These are phyloP conservation scores for Pyricularia sp. DNA, from an alignment of 2,329 filamentous ascomycete species.

Conservation along the genomic window DNA sequence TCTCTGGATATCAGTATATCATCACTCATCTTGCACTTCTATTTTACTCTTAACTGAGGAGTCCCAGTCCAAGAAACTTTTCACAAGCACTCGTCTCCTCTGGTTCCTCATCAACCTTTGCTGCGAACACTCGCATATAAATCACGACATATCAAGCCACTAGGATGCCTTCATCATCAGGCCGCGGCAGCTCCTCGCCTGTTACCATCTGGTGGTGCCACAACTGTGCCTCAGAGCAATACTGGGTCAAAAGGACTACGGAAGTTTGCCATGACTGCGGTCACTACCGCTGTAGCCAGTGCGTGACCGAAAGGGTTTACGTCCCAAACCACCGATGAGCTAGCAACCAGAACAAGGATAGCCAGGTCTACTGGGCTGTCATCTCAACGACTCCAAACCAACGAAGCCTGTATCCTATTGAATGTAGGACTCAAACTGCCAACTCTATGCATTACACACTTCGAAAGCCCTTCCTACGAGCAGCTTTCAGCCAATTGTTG, in stretches of 20 bases:
- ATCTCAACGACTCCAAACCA: background rate
- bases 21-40: background rate
- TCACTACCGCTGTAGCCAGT: background rate
- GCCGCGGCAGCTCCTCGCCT: background rate
- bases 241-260: background rate
- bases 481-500: background rate
- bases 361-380: background rate
- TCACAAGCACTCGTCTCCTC: background rate
- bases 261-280: background rate
- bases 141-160: background rate
- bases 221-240: background rate
- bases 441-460: background rate
- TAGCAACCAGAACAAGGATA: background rate
- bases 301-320: background rate
- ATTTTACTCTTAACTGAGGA: background rate
- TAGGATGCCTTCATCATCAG: background rate
- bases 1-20: background rate
- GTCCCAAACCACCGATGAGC: background rate
- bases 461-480: background rate
- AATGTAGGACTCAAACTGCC: background rate
- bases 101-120: background rate
- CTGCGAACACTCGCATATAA: background rate
- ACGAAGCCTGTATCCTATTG: background rate
- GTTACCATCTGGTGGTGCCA: background rate
- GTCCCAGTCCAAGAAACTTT: background rate